These are phyloP conservation scores for Aspergillus tamarii DNA, from an alignment of 2,329 filamentous ascomycete genomes.

Conservation along the genomic window DNA sequence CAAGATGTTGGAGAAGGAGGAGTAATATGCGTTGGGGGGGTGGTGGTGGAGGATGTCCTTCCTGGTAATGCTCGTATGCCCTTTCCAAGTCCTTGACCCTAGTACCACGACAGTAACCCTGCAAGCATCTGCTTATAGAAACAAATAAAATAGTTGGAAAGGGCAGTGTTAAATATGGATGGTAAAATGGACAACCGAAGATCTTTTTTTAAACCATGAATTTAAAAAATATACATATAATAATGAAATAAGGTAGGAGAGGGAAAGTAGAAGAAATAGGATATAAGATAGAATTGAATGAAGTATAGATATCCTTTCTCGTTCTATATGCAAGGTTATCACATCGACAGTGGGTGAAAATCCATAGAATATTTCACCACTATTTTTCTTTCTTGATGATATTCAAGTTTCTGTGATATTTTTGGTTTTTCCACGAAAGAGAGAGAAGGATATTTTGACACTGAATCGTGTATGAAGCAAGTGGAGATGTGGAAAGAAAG, in stretches of 20 bases:
- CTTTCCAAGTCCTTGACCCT: neutral
- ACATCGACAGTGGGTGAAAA: conserved; percentile 11
- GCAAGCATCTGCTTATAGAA: neutral
- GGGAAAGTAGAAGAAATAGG: neutral
- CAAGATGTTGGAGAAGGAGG: conserved; percentile 9
- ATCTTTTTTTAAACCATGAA: neutral
- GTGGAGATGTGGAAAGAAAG: conserved; percentile 22
- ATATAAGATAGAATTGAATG: neutral
- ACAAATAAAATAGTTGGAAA: neutral
- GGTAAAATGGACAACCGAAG: neutral
- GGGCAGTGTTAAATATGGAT: neutral
- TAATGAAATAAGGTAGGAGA: neutral
- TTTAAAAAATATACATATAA: neutral
- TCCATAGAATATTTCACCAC: conserved; percentile 18
- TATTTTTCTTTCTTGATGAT: conserved; percentile 6
- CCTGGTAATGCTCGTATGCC: neutral
- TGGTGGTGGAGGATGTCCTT: neutral
- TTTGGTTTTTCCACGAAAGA: neutral
- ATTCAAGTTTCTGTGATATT: neutral
- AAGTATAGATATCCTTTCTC: conserved; percentile 6
- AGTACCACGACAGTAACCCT: neutral
- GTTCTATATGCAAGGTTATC: conserved; percentile 20
- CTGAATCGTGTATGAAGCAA: conserved; percentile 15
- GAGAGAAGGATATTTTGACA: conserved; percentile 12
- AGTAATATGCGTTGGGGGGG: conserved; percentile 4